Conservation (phyloP, 1,284 basidiomycete genomes). For the Meira miltonrushii region DNA sequence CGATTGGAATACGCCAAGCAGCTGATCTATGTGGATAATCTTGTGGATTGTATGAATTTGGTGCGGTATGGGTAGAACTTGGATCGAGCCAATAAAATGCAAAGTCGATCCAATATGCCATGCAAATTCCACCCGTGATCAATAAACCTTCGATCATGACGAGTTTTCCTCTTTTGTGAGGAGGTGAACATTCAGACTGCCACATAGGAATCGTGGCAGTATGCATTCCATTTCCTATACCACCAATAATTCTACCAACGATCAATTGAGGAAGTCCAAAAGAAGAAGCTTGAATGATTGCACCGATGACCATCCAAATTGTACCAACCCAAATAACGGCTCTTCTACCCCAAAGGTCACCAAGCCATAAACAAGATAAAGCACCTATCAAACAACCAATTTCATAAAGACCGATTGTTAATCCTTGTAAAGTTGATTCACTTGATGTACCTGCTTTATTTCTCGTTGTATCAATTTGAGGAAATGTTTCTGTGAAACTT, state of each 20-base stretch:
- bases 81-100: slow-evolving; percentile 33
- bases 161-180: slow-evolving; percentile 45
- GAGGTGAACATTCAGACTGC: slow-evolving; percentile 46
- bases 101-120: slow-evolving; percentile 46
- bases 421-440: slow-evolving; percentile 33
- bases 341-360: slow-evolving; percentile 42
- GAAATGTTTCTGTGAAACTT: slow-evolving; percentile 29
- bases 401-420: slow-evolving; percentile 47
- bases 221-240: slow-evolving; percentile 49
- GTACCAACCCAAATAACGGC: slow-evolving; percentile 43
- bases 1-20: slow-evolving; percentile 44
- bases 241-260: slow-evolving; percentile 43
- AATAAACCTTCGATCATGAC: slow-evolving; percentile 48
- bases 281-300: slow-evolving; percentile 32
- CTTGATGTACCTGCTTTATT: slow-evolving; percentile 12
- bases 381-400: slow-evolving; percentile 45
- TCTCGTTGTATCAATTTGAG: slow-evolving; percentile 31
- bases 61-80: background rate
- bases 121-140: slow-evolving; percentile 24
- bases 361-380: slow-evolving; percentile 40
- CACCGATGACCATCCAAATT: slow-evolving; percentile 35
- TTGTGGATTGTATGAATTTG: background rate
- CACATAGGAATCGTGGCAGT: slow-evolving; percentile 49
- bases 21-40: slow-evolving; percentile 11
- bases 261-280: slow-evolving; percentile 32